Percentiles rank a stretch among this genome's conserved stretches.
Evolutionary conservation across 2,329 filamentous ascomycete species (phyloP).

Genomic region (Aspergillus uvarum): DNA sequence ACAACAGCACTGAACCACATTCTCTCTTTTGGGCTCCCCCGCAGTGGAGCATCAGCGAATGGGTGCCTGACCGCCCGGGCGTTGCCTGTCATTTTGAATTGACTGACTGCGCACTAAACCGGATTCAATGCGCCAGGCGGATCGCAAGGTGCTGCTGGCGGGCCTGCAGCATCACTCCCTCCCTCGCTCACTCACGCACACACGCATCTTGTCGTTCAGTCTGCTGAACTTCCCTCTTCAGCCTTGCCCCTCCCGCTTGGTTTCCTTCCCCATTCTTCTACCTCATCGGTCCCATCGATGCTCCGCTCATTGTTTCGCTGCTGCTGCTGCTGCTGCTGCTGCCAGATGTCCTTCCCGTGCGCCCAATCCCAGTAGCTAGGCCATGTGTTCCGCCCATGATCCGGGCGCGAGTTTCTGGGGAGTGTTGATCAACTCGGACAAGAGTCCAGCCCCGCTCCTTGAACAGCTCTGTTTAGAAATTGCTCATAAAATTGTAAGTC

Average conservation of each 20-base stretch:
- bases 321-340: slow-evolving; percentile 6
- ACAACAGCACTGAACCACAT: background rate
- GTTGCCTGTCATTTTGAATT: slow-evolving; percentile 12
- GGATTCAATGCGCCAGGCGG: background rate
- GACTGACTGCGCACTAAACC: slow-evolving; percentile 4
- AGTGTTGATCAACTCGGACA: slow-evolving; percentile 63
- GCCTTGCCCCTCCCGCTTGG: background rate
- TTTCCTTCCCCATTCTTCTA: background rate
- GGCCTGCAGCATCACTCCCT: background rate
- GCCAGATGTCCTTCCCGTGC: slow-evolving; percentile 19
- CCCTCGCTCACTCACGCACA: background rate
- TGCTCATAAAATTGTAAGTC: slow-evolving; percentile 67
- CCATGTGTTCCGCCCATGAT: slow-evolving; percentile 32
- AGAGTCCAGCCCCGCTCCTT: slow-evolving; percentile 65
- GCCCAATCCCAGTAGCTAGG: slow-evolving; percentile 17
- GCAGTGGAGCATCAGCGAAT: slow-evolving; percentile 22
- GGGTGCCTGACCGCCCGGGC: slow-evolving; percentile 23
- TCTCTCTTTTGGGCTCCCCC: slow-evolving; percentile 22
- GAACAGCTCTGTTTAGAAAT: slow-evolving; percentile 68
- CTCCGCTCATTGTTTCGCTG: slow-evolving; percentile 12
- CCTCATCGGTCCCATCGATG: slow-evolving; percentile 11
- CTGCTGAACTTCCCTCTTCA: slow-evolving; percentile 1
- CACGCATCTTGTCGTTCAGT: background rate
- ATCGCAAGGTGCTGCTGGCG: background rate
- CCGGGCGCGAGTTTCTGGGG: slow-evolving; percentile 54